Percentiles rank a stretch among this genome's conserved stretches.
phyloP scores from a whole-genome alignment of 202 grass and related monocot genomes.

The Digitaria exilis region DNA sequence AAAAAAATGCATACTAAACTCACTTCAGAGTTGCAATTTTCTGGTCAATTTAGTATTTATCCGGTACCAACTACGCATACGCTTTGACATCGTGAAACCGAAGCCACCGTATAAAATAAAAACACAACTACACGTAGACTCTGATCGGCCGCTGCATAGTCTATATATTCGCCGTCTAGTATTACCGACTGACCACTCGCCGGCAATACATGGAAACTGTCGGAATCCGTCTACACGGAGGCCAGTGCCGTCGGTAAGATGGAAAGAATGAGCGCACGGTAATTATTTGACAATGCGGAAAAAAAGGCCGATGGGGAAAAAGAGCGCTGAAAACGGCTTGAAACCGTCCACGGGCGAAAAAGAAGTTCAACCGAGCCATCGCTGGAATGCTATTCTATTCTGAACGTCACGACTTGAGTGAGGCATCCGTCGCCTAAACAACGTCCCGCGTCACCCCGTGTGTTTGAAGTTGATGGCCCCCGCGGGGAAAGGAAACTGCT shows the following conservation, averaged over 20 bases:
- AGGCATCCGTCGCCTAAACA: constrained; percentile 8
- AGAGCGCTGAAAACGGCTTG: constrained; percentile 27
- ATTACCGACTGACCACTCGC: background rate
- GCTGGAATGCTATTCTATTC: constrained; percentile 20
- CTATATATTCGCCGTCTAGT: background rate
- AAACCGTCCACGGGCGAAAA: background rate
- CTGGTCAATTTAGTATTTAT: constrained; percentile 28
- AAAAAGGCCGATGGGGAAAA: background rate
- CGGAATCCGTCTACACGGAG: background rate
- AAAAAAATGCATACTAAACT: background rate
- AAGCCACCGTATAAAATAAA: constrained; percentile 1
- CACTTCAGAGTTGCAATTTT: constrained; percentile 13
- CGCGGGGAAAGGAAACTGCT: background rate
- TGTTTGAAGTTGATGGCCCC: background rate
- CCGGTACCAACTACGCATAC: constrained; percentile 1
- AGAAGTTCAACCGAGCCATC: background rate
- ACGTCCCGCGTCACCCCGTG: constrained; percentile 6
- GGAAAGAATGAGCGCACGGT: background rate
- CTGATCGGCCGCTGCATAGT: background rate
- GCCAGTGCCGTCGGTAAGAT: background rate
- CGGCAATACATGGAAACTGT: background rate
- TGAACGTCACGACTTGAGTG: constrained; percentile 22
- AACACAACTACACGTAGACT: constrained; percentile 4
- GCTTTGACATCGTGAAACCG: background rate
- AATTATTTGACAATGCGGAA: constrained; percentile 27